These are phyloP conservation scores for Picea sitchensis DNA, from an alignment of 75 land plant genomes.

Conservation along the genomic window DNA sequence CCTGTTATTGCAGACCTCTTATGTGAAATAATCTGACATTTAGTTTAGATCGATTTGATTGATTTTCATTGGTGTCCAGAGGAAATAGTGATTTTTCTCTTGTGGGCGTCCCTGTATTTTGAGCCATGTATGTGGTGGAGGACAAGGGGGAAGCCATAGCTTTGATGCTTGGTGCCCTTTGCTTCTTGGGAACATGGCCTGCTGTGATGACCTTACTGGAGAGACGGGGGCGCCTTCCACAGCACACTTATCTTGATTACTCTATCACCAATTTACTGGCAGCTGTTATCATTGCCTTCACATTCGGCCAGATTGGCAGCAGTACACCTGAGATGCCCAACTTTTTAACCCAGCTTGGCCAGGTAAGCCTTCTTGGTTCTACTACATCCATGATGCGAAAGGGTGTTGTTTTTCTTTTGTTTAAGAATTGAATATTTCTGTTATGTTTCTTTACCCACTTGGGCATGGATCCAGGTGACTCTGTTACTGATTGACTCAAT, in stretches of 20 bases:
- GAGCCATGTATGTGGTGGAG: constrained; percentile 37
- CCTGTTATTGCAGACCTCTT: no score
- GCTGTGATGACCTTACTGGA: constrained; percentile 84
- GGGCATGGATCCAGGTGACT: no score
- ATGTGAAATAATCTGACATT: no score
- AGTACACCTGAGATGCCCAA: constrained; percentile 55
- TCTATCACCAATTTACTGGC: constrained; percentile 87
- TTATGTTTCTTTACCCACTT: no score
- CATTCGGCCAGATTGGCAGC: constrained; percentile 87
- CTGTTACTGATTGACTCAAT: no score
- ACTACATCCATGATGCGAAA: no score
- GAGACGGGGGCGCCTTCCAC: constrained; percentile 87
- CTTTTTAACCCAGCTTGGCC: constrained; percentile 73
- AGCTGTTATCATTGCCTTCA: constrained; percentile 89
- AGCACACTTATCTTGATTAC: constrained; percentile 96
- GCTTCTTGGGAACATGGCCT: constrained; percentile 98
- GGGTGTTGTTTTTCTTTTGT: no score
- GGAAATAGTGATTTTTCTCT: no score
- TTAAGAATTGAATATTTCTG: no score
- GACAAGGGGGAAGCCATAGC: constrained; percentile 96
- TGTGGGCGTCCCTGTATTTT: no score
- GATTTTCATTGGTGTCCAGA: no score
- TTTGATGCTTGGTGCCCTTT: constrained; percentile 88
- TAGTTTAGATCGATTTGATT: no score
- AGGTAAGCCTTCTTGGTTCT: constrained; percentile 36